Percentiles rank a stretch among this genome's conserved stretches.
These are phyloP conservation scores for Arachnopeziza araneosa DNA, from an alignment of 2,329 filamentous ascomycete species.

Conservation along the genomic window DNA sequence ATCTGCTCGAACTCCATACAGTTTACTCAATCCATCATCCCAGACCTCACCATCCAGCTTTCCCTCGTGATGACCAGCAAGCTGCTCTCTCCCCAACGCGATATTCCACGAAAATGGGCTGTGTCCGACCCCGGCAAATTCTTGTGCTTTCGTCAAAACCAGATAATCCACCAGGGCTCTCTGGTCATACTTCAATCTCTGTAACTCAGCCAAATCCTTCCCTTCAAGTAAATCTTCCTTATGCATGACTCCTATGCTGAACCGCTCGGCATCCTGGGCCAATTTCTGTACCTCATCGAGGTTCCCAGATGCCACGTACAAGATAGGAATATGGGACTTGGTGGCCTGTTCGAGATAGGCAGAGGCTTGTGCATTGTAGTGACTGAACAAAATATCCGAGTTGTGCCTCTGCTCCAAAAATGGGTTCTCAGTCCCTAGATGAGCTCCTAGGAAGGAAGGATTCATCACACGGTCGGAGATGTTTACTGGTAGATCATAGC, in stretches of 20 bases:
- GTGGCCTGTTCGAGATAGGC: constrained; percentile 34
- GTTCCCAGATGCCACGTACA: constrained; percentile 42
- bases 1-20: constrained; percentile 20
- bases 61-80: constrained; percentile 5
- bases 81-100: constrained; percentile 30
- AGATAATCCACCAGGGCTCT: constrained; percentile 45
- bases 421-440: constrained; percentile 34
- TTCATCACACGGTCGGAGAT: constrained; percentile 29
- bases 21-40: constrained; percentile 18
- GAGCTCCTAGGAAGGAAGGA: constrained; percentile 33
- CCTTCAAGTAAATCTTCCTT: constrained; percentile 39
- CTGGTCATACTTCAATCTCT: constrained; percentile 42
- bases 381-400: constrained; percentile 16
- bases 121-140: constrained; percentile 39
- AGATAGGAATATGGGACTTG: constrained; percentile 26
- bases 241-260: constrained; percentile 35
- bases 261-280: constrained; percentile 30
- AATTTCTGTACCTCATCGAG: constrained; percentile 34
- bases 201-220: constrained; percentile 27
- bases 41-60: constrained; percentile 11
- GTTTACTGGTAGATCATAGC: constrained; percentile 18
- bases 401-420: constrained; percentile 32
- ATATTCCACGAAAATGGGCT: constrained; percentile 44
- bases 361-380: constrained; percentile 33
- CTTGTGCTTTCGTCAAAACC: constrained; percentile 38